Evolutionary conservation across 2,329 filamentous ascomycete genomes (phyloP), one percentile per base, ranked within the genome.

Genomic region (Kalmusia sp.): DNA sequence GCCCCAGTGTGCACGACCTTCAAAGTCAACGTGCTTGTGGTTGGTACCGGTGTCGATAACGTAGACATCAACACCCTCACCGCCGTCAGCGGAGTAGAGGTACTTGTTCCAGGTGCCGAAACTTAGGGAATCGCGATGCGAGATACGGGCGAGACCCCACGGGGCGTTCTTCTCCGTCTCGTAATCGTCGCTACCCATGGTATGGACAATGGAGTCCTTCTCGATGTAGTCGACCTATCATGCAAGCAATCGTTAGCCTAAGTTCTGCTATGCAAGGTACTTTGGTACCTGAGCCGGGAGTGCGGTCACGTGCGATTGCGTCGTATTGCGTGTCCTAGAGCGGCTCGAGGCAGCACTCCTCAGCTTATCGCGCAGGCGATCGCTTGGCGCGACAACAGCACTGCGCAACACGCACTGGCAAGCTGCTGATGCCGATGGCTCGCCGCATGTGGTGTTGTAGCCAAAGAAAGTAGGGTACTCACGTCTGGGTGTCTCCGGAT

Each of bases 61-160:
- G 74, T 99, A 99, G 72, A 95, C 95, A 78, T 99, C 95, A 65
- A 99, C 95, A 76, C 95, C 96, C 83, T 98, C 93, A 75, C 95
- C 95, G 73, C 90, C 93, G 49, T 96, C 89, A 51, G 85, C 83
- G 52, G 92, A 85, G 77, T 95, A 99, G 31, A 98, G 85, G 83
- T 99, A 99, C 82, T 98, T 97, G 86, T 97, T 98, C 82, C 95
- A 98, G 76, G 87, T 93, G 67, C 90, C 89, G 74, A 99, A 98
- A 76, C 85, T 89, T 64, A 99, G 84, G 61, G 84, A 83, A 62
- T 95, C 84, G 66, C 95, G 91, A 83, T 99, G 95, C 28, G 95
- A 99, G 80, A 99, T 91, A 87, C 95, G 92, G 66, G 96, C 95
- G 62, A 99, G 85, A 81, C 96, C 95, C 95, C 96, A 99, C n/a